Evolutionary conservation across 192 early-diverging fungal species (phyloP).

Genomic region (Coemansia sp.): DNA sequence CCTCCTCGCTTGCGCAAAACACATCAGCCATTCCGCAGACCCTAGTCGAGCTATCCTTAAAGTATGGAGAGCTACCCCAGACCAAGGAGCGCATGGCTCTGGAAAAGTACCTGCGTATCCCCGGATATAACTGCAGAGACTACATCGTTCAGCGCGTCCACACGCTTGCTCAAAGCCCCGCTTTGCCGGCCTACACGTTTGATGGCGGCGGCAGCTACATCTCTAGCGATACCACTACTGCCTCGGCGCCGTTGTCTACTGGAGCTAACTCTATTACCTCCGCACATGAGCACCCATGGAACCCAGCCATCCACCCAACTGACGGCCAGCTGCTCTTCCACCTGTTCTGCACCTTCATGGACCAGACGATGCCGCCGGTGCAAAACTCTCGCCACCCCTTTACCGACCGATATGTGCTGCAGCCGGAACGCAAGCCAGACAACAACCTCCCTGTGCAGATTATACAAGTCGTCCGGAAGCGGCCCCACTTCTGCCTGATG

Average conservation of each 20-base stretch:
- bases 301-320: conserved; percentile 43
- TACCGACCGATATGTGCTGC: conserved; percentile 59
- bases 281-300: conserved; percentile 30
- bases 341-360: conserved; percentile 63
- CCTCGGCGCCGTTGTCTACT: not conserved
- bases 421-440: conserved; percentile 56
- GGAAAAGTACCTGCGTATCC: conserved; percentile 53
- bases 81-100: conserved; percentile 55
- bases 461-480: conserved; percentile 55
- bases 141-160: conserved; percentile 51
- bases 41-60: conserved; percentile 40
- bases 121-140: conserved; percentile 37
- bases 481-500: conserved; percentile 60
- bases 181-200: conserved; percentile 45
- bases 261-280: not conserved
- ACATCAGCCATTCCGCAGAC: conserved; percentile 32
- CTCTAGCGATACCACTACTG: not conserved
- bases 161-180: conserved; percentile 44
- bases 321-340: conserved; percentile 65
- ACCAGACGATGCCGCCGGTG: conserved; percentile 58
- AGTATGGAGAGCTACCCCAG: conserved; percentile 41
- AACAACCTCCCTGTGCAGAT: conserved; percentile 56
- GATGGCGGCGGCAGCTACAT: conserved; percentile 39
- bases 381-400: conserved; percentile 56
- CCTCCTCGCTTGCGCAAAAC: not conserved